A percentile compares a stretch with the other conserved stretches of the same genome.
phyloP scores from a whole-genome alignment of 352 stramenopile genomes.

The Globisporangium nagaii region DNA sequence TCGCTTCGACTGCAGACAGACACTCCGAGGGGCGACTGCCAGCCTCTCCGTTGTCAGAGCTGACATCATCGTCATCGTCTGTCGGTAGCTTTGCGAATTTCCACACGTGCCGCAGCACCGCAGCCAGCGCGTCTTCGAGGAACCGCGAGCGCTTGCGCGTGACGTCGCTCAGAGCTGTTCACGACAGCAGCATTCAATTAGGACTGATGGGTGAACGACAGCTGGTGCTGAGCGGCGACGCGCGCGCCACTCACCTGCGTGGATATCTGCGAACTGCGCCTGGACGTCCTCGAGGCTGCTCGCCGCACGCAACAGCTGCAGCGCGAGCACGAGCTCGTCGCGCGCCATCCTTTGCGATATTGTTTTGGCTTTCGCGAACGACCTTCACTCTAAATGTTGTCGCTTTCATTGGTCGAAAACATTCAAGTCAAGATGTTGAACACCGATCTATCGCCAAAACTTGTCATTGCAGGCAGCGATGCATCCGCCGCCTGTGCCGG shows the following conservation, averaged over 20 bases:
- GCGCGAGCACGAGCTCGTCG: conserved; percentile 9
- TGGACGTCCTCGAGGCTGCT: not conserved
- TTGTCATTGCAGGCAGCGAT: no score
- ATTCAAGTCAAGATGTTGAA: not conserved
- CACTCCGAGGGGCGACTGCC: not conserved
- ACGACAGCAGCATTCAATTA: not conserved
- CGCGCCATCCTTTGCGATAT: conserved; percentile 10
- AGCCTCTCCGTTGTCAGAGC: not conserved
- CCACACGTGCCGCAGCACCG: conserved; percentile 31
- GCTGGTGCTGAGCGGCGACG: no score
- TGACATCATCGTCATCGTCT: conserved; percentile 2
- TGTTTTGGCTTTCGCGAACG: not conserved
- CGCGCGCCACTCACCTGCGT: not conserved
- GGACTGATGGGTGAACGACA: not conserved
- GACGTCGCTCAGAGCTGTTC: conserved; percentile 44
- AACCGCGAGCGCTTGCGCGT: conserved; percentile 61
- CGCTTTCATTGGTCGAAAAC: no score
- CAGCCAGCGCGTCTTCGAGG: conserved; percentile 54
- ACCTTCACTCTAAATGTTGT: no score
- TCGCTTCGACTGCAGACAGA: conserved; percentile 11
- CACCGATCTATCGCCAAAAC: no score
- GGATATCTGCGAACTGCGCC: conserved; percentile 2
- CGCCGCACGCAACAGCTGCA: conserved; percentile 9
- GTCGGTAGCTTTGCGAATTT: not conserved
- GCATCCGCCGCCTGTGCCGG: no score